These are phyloP conservation scores for Daldinia caldariorum DNA, from an alignment of 495 filamentous ascomycete species.

Conservation along the genomic window DNA sequence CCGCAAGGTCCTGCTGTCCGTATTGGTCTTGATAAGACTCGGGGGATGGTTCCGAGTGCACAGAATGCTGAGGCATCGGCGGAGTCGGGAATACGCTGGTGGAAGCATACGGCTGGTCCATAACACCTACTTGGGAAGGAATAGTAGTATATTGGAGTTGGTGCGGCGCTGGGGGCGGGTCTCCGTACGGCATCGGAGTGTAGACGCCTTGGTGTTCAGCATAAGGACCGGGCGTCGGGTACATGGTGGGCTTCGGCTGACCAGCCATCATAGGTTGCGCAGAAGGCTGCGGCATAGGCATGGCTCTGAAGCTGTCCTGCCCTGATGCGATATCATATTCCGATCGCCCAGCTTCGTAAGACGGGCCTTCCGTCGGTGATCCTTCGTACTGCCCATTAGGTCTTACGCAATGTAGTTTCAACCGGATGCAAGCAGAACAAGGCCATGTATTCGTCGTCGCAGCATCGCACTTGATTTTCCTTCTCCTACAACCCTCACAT, in stretches of 20 bases:
- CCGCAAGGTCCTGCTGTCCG: conserved; percentile 75
- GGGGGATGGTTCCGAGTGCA: conserved; percentile 55
- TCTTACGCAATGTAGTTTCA: conserved; percentile 93
- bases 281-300: conserved; percentile 56
- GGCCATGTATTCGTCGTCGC: conserved; percentile 99
- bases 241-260: conserved; percentile 52
- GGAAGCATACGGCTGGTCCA: conserved; percentile 62
- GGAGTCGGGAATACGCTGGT: conserved; percentile 63
- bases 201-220: conserved; percentile 56
- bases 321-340: conserved; percentile 55
- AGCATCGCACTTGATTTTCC: conserved; percentile 96
- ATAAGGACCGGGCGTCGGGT: conserved; percentile 53
- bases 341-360: conserved; percentile 57
- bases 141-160: conserved; percentile 62
- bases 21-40: conserved; percentile 70
- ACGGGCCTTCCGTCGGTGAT: conserved; percentile 59
- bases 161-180: conserved; percentile 54
- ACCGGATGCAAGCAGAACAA: conserved; percentile 89
- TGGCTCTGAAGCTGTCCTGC: conserved; percentile 66
- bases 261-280: conserved; percentile 47
- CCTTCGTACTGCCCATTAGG: conserved; percentile 91
- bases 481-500: conserved; percentile 92
- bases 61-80: conserved; percentile 61
- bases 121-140: conserved; percentile 55
- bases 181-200: conserved; percentile 56